Evolutionary conservation across 2,329 filamentous ascomycete species (phyloP), one percentile per base, ranked within the genome.

Genomic region (Alternaria brassicae): DNA sequence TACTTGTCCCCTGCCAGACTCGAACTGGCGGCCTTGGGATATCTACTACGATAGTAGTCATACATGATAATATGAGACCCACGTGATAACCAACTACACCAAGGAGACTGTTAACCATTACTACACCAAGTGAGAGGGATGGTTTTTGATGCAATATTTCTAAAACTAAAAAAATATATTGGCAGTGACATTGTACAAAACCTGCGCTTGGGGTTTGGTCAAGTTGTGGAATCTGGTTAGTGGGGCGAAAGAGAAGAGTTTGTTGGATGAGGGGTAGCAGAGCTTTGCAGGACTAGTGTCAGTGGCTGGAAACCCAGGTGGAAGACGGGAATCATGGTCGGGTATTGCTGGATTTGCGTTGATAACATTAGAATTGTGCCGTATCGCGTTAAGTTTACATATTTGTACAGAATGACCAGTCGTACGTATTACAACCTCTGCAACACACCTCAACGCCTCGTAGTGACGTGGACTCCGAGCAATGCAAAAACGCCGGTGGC

Each of bases 11-110:
- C 64, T 73, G 67, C 71, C 71, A 74, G 72, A 74, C 58, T 74
- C 72, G 72, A 74, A 74, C 72, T 74, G 71, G 72, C 67, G 72
- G 65, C 71, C 72, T 74, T 74, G 66, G 72, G 72, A 74, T 74
- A 52, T 68, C 70, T 63, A 48, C 59, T 62, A 40, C n/a, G 52
- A 52, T 62, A 71, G 56, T 54, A 74, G 69, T 75, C 72, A 75
- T 69, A 72, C 57, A 23, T 58, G 59, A 49, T 48, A 54, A 60
- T 74, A 73, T 75, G 72, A 75, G 72, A 75, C 72, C 72, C 66
- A 75, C 72, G 71, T 75, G 71, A 74, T 73, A 73, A 74, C 71
- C 72, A 64, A 73, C 72, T 75, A 75, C 72, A 75, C 72, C 70
- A 73, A 75, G 65, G 72, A 73, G 67, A 70, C 70, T n/a, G n/a